Percentiles rank a stretch among this genome's conserved stretches.
These are phyloP conservation scores for Telfairia occidentalis DNA, from an alignment of 331 rosid genomes.

Conservation along the genomic window DNA sequence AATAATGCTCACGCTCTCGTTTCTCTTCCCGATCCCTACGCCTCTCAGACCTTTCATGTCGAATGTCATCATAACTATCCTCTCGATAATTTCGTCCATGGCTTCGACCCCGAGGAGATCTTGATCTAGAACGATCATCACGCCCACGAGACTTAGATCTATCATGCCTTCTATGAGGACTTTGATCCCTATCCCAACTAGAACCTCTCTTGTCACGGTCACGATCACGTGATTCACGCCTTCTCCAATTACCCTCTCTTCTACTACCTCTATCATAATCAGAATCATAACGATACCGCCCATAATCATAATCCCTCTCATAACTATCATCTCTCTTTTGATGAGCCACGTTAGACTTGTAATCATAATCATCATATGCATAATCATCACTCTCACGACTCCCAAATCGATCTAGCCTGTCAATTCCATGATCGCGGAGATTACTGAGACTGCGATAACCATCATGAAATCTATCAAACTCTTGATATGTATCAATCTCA, in stretches of 20 bases:
- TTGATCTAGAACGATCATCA: conserved; percentile 68
- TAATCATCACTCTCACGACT: conserved; percentile 67
- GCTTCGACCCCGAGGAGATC: conserved; percentile 85
- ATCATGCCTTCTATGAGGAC: conserved; percentile 62
- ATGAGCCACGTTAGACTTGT: conserved; percentile 46
- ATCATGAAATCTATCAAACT: conserved; percentile 65
- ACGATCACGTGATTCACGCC: conserved; percentile 66
- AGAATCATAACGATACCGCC: conserved; percentile 75
- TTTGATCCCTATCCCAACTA: conserved; percentile 64
- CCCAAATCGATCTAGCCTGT: conserved; percentile 44
- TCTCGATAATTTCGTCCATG: conserved; percentile 71
- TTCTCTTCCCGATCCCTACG: conserved; percentile 80
- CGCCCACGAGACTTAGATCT: conserved; percentile 60
- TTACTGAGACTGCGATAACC: conserved; percentile 46
- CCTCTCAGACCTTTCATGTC: conserved; percentile 63
- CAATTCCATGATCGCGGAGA: conserved; percentile 60
- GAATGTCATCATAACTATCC: conserved; percentile 59
- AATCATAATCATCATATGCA: conserved; percentile 65
- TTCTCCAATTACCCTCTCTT: conserved; percentile 71
- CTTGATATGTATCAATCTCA: conserved; percentile 50
- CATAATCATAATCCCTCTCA: conserved; percentile 69
- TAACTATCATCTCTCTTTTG: conserved; percentile 74
- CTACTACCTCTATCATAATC: conserved; percentile 72
- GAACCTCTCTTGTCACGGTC: conserved; percentile 56
- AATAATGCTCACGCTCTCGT: conserved; percentile 54